Evolutionary conservation across 371 early-diverging fungal genomes (phyloP).

Genomic region (Dipsacomyces acuminosporus): DNA sequence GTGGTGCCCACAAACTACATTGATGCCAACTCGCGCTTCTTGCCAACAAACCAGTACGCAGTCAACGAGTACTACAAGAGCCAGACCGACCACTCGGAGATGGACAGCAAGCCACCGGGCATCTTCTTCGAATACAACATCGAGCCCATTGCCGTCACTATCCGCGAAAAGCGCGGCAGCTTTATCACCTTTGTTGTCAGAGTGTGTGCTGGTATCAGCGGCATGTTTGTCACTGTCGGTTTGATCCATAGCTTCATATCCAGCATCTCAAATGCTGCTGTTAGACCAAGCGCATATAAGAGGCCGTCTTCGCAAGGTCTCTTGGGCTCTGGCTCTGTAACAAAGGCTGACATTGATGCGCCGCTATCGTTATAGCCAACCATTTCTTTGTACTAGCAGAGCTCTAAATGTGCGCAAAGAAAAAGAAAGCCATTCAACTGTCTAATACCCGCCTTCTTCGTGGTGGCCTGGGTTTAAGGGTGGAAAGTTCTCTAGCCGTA

Average conservation of each 20-base stretch:
- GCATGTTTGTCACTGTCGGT: slow-evolving; percentile 56
- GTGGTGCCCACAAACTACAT: slow-evolving; percentile 86
- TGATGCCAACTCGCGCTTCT: slow-evolving; percentile 49
- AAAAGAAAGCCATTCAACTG: too few relatives aligned
- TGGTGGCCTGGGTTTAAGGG: too few relatives aligned
- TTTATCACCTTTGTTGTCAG: slow-evolving; percentile 74
- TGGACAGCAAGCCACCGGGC: slow-evolving; percentile 51
- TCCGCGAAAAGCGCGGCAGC: slow-evolving; percentile 61
- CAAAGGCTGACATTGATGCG: background rate
- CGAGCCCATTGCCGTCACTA: slow-evolving; percentile 80
- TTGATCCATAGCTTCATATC: slow-evolving; percentile 10
- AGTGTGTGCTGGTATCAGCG: slow-evolving; percentile 86
- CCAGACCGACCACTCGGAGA: slow-evolving; percentile 38
- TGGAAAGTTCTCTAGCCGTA: too few relatives aligned
- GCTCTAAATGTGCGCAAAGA: too few relatives aligned
- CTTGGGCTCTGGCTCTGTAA: background rate
- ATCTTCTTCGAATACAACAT: slow-evolving; percentile 89
- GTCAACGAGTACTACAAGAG: slow-evolving; percentile 71
- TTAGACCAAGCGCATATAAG: background rate
- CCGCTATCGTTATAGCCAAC: background rate
- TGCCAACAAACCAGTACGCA: slow-evolving; percentile 88
- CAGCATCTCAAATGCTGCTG: background rate
- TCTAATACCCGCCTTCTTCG: too few relatives aligned
- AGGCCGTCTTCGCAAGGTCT: background rate
- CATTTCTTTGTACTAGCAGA: too few relatives aligned